These are phyloP conservation scores for Blastocystis hominis DNA, from an alignment of 352 stramenopile genomes.

Conservation along the genomic window DNA sequence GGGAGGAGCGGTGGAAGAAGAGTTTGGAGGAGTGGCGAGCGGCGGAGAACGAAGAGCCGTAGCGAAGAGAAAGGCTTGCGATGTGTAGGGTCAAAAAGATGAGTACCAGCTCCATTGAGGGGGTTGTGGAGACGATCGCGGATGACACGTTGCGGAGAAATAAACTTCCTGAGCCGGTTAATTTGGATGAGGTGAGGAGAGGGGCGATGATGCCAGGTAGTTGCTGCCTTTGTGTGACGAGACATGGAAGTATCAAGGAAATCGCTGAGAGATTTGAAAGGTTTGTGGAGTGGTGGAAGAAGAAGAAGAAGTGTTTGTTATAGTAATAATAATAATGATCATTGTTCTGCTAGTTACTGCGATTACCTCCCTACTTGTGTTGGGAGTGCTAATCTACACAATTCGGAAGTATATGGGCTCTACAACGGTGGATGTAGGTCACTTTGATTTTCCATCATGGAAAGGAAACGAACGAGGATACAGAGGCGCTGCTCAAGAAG, in stretches of 20 bases:
- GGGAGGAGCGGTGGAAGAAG: constrained; percentile 45
- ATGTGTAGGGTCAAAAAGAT: constrained; percentile 11
- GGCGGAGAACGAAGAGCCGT: constrained; percentile 11
- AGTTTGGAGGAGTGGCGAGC: constrained; percentile 30
- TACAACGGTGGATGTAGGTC: constrained; percentile 2
- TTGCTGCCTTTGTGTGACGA: constrained; percentile 38
- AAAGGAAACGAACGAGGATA: constrained; percentile 15
- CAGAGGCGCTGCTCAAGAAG: constrained; percentile 4
- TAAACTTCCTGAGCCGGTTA: constrained; percentile 19
- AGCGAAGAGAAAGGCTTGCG: neutral
- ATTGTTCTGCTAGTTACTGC: neutral
- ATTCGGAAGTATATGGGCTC: neutral
- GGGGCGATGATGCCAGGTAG: neutral
- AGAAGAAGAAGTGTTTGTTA: neutral
- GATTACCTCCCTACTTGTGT: neutral
- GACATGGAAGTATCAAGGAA: constrained; percentile 3
- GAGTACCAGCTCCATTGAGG: neutral
- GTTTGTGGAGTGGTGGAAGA: too few species aligned
- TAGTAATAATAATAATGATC: neutral
- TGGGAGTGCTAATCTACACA: too few species aligned
- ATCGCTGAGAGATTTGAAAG: neutral
- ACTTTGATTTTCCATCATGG: too few species aligned
- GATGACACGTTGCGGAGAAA: neutral
- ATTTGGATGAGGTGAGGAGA: constrained; percentile 1
- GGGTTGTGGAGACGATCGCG: constrained; percentile 23